These are phyloP conservation scores for Solanum virginianum DNA, from an alignment of 257 asterid species.

Conservation along the genomic window DNA sequence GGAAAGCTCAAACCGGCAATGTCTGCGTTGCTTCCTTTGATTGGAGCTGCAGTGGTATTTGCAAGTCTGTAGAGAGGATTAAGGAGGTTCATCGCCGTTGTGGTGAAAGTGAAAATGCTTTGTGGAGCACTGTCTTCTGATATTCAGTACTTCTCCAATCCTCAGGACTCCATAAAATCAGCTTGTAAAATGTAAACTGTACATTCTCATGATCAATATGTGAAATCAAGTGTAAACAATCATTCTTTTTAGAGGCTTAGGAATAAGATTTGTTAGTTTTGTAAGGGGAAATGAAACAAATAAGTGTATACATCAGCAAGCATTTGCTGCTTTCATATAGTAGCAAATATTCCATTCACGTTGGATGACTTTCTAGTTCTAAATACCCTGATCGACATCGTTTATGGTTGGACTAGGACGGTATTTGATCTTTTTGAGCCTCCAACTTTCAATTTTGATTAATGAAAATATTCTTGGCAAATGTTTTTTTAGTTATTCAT, in stretches of 20 bases:
- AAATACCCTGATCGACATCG: background rate
- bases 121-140: conserved; percentile 52
- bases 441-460: background rate
- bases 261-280: background rate
- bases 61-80: conserved; percentile 80
- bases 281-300: background rate
- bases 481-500: background rate
- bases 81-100: conserved; percentile 83
- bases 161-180: background rate
- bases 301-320: background rate
- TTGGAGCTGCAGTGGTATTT: conserved; percentile 95
- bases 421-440: background rate
- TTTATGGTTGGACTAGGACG: background rate
- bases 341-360: background rate
- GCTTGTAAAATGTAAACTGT: conserved; percentile 17
- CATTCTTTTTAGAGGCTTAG: background rate
- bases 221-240: background rate
- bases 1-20: conserved; percentile 96
- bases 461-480: background rate
- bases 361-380: background rate
- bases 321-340: background rate
- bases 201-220: background rate
- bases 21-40: conserved; percentile 80
- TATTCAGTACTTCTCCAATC: background rate
- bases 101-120: conserved; percentile 63